phyloP scores from a whole-genome alignment of 2,329 filamentous ascomycete species.

The Colletotrichum simmondsii region DNA sequence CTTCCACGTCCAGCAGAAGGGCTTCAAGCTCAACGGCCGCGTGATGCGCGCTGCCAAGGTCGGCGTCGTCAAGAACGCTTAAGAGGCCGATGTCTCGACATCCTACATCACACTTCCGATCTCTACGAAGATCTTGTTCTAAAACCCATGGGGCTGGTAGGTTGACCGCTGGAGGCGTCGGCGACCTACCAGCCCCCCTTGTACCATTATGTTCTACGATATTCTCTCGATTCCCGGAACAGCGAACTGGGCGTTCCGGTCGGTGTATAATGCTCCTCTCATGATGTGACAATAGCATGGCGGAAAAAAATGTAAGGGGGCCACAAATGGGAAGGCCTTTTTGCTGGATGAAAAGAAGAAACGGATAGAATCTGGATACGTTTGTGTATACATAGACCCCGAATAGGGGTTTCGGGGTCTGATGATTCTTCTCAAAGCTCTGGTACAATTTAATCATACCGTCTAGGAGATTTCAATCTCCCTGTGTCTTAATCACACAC shows the following conservation, averaged over 20 bases:
- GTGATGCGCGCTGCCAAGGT: constrained; percentile 94
- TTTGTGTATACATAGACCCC: constrained; percentile 27
- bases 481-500: constrained; percentile 11
- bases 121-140: neutral
- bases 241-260: constrained; percentile 38
- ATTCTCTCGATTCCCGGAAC: constrained; percentile 32
- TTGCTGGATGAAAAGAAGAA: constrained; percentile 27
- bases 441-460: constrained; percentile 31
- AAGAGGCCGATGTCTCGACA: constrained; percentile 35
- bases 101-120: neutral
- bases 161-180: constrained; percentile 5
- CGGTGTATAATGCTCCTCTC: constrained; percentile 59
- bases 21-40: constrained; percentile 92
- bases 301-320: constrained; percentile 7
- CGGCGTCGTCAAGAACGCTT: constrained; percentile 88
- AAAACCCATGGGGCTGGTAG: constrained; percentile 4
- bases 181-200: constrained; percentile 37
- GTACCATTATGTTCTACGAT: constrained; percentile 45
- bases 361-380: constrained; percentile 29
- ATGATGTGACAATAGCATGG: constrained; percentile 46
- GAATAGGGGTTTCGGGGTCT: constrained; percentile 14
- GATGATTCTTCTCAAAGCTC: constrained; percentile 23
- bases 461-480: constrained; percentile 24
- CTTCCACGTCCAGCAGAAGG: constrained; percentile 94
- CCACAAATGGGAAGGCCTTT: constrained; percentile 25